These are phyloP conservation scores for Leptodermis oblonga DNA, from an alignment of 257 asterid genomes.

Conservation along the genomic window DNA sequence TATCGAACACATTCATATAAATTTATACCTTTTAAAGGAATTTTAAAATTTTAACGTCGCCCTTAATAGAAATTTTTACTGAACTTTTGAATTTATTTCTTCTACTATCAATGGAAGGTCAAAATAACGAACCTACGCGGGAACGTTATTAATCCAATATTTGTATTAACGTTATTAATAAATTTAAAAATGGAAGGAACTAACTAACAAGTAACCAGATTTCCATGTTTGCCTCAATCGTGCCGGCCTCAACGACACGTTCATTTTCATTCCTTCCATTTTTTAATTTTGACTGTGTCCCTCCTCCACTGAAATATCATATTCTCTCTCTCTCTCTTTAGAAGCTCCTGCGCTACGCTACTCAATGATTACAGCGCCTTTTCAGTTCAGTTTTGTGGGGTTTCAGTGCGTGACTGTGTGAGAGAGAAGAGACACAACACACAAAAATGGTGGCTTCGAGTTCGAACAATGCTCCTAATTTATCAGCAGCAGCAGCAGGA, in stretches of 20 bases:
- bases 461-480: neutral
- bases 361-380: neutral
- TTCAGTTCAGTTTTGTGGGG: neutral
- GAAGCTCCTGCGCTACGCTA: neutral
- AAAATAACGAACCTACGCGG: neutral
- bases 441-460: slow-evolving; percentile 10
- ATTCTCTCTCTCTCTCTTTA: neutral
- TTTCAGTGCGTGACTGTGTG: neutral
- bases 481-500: neutral
- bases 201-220: neutral
- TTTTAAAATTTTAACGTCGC: too few species aligned
- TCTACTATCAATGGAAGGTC: neutral
- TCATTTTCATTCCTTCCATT: slow-evolving; percentile 2
- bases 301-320: neutral
- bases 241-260: slow-evolving; percentile 62
- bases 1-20: too few species aligned
- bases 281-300: neutral
- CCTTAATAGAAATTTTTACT: too few species aligned
- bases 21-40: too few species aligned
- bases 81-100: too few species aligned
- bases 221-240: slow-evolving; percentile 28
- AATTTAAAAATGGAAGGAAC: too few species aligned
- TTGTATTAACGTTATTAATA: too few species aligned
- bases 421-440: neutral
- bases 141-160: too few species aligned